Conservation (phyloP, 176 grass and related monocot species). For the Aegilops bicornis region DNA sequence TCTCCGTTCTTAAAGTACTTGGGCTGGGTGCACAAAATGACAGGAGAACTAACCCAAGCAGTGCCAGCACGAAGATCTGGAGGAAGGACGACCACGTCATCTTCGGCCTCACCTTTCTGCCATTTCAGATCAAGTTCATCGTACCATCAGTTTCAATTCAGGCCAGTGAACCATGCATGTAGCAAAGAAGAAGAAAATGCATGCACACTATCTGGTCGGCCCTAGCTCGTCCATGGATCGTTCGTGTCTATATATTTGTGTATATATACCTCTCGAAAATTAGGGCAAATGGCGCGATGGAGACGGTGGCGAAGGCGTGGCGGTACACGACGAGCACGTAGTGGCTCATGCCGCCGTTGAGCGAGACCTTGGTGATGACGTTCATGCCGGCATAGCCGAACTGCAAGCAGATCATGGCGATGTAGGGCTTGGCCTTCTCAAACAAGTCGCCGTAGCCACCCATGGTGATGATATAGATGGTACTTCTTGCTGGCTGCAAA, state of each 20-base stretch:
- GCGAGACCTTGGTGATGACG: slow-evolving; percentile 89
- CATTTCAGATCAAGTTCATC: background rate
- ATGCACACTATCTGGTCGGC: background rate
- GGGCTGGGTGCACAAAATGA: slow-evolving; percentile 6
- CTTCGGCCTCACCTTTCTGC: slow-evolving; percentile 83
- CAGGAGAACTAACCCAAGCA: slow-evolving; percentile 74
- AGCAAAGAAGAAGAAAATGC: background rate
- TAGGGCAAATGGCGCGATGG: slow-evolving; percentile 89
- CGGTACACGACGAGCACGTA: slow-evolving; percentile 96
- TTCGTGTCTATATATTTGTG: background rate
- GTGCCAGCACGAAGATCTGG: slow-evolving; percentile 87
- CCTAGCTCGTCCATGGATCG: background rate
- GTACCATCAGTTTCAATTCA: background rate
- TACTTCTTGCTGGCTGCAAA: background rate
- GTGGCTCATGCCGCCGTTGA: slow-evolving; percentile 94
- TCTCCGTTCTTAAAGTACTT: background rate
- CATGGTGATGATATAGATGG: slow-evolving; percentile 29
- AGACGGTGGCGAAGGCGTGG: slow-evolving; percentile 91
- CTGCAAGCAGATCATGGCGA: slow-evolving; percentile 88
- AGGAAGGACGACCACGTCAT: slow-evolving; percentile 80
- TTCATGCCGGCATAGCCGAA: slow-evolving; percentile 99
- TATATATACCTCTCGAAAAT: slow-evolving; percentile 63
- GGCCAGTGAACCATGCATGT: background rate
- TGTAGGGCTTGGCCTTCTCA: slow-evolving; percentile 73
- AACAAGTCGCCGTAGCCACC: slow-evolving; percentile 49